These are phyloP conservation scores for Mesotaenium endlicherianum DNA, from an alignment of 139 green algal species.

Conservation along the genomic window DNA sequence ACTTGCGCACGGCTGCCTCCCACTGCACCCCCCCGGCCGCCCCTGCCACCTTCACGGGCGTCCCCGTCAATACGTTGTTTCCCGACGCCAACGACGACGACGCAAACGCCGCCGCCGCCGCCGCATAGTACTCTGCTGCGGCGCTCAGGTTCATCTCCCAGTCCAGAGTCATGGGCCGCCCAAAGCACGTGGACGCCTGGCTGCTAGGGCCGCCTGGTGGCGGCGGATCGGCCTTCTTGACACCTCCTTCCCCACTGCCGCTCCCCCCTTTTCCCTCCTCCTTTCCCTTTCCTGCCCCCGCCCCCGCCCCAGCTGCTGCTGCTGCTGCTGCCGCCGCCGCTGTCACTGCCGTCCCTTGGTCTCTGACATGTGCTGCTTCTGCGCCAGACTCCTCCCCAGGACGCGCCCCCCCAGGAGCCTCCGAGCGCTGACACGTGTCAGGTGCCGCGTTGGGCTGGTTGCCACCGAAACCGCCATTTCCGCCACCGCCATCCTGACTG, in stretches of 20 bases:
- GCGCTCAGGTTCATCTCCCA: constrained; percentile 35
- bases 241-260: too few species aligned
- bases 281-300: too few species aligned
- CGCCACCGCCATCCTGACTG: too few species aligned
- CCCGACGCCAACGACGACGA: neutral
- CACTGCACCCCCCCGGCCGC: constrained; percentile 27
- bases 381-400: too few species aligned
- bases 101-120: constrained; percentile 27
- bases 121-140: constrained; percentile 36
- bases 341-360: too few species aligned
- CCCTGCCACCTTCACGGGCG: neutral
- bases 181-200: constrained; percentile 25
- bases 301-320: too few species aligned
- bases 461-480: neutral
- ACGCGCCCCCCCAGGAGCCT: too few species aligned
- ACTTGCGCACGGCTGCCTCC: neutral
- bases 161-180: constrained; percentile 30
- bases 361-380: too few species aligned
- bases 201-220: neutral
- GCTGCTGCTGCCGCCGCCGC: too few species aligned
- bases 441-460: neutral
- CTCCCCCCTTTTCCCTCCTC: too few species aligned
- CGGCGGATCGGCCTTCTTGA: neutral
- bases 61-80: constrained; percentile 12
- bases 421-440: too few species aligned